Conservation (phyloP, 225 moss, liverwort and hornwort genomes). For the Marchantia polymorpha region DNA sequence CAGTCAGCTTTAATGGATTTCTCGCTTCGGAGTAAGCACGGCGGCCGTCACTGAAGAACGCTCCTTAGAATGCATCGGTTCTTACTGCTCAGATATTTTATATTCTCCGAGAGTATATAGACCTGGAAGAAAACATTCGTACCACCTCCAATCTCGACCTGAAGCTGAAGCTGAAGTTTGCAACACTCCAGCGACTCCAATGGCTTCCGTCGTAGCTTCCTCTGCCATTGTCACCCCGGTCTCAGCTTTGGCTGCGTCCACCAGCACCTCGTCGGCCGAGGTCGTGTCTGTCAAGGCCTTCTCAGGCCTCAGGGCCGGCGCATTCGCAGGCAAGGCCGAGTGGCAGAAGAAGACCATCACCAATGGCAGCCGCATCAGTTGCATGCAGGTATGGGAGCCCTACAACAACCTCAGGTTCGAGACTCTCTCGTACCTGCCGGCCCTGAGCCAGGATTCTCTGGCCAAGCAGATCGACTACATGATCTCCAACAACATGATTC, state of each 20-base stretch:
- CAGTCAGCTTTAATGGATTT: no score
- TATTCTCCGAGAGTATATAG: no score
- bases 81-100: no score
- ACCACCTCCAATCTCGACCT: no score
- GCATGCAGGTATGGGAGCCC: constrained; percentile 25
- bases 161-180: no score
- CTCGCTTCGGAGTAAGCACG: no score
- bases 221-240: no score
- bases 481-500: constrained; percentile 41
- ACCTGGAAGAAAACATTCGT: no score
- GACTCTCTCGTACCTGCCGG: constrained; percentile 43
- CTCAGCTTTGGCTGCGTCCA: neutral
- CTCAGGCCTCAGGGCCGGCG: neutral
- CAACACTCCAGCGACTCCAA: no score
- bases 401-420: constrained; percentile 41
- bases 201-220: neutral
- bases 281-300: neutral
- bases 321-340: neutral
- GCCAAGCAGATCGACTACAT: constrained; percentile 57
- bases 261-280: neutral
- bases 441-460: constrained; percentile 30
- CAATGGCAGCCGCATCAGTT: constrained; percentile 12
- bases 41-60: no score
- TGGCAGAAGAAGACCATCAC: constrained; percentile 5
- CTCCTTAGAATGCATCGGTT: no score